phyloP scores from a whole-genome alignment of 2,329 filamentous ascomycete genomes.

The Xylariaceae sp. region DNA sequence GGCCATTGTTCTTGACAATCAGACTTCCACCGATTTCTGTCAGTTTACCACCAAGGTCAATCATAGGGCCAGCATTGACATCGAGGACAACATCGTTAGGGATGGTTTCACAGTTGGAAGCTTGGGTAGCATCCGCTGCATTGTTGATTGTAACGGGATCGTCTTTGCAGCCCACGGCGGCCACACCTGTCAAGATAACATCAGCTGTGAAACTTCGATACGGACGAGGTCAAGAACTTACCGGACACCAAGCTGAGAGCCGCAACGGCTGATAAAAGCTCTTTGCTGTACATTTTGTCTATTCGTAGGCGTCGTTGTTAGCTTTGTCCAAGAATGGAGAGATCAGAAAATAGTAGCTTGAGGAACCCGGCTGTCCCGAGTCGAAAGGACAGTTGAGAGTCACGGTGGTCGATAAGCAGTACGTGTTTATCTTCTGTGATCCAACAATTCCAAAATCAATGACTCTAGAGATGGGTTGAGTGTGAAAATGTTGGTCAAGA shows the following conservation, averaged over 20 bases:
- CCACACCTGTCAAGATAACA: constrained; percentile 33
- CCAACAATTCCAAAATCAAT: constrained; percentile 19
- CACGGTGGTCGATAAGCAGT: constrained; percentile 3
- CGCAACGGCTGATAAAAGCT: constrained; percentile 52
- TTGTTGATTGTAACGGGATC: constrained; percentile 64
- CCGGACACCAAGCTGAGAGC: constrained; percentile 52
- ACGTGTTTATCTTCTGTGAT: constrained; percentile 9
- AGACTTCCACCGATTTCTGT: constrained; percentile 61
- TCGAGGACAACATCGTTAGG: constrained; percentile 72
- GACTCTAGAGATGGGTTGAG: constrained; percentile 21
- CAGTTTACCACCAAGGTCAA: constrained; percentile 67
- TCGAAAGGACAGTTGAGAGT: constrained; percentile 1
- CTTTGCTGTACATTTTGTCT: constrained; percentile 54
- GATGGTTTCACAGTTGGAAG: constrained; percentile 71
- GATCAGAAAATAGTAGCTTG: neutral
- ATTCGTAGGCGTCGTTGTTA: constrained; percentile 9
- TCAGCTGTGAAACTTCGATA: too few relatives aligned
- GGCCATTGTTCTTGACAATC: constrained; percentile 64
- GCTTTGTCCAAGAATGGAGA: neutral
- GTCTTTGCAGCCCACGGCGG: constrained; percentile 42
- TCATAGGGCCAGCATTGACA: constrained; percentile 57
- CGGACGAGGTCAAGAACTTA: constrained; percentile 38
- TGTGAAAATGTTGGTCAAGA: neutral
- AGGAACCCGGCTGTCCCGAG: neutral
- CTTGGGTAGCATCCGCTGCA: constrained; percentile 63